Evolutionary conservation across 345 rosid genomes (phyloP).

Genomic region (Arabidopsis arenosa): DNA sequence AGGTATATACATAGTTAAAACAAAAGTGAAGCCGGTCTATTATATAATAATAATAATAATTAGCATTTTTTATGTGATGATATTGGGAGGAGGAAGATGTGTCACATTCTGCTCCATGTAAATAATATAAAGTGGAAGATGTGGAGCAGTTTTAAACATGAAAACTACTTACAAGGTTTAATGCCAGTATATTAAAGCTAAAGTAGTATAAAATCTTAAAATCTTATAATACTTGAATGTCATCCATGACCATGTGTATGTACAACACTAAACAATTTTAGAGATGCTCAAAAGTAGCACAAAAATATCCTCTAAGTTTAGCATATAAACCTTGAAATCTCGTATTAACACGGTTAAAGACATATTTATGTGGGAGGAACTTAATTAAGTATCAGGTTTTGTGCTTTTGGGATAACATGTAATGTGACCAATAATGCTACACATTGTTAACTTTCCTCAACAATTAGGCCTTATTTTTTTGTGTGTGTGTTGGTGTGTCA

Average conservation of each 20-base stretch:
- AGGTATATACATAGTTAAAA: not conserved
- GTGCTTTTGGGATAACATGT: not conserved
- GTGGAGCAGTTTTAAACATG: not conserved
- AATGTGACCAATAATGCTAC: not conserved
- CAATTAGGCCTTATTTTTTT: not conserved
- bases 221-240: not conserved
- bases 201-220: not conserved
- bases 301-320: not conserved
- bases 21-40: constrained; percentile 14
- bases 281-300: not conserved
- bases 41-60: constrained; percentile 2
- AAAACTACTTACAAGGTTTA: not conserved
- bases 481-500: no score
- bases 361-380: not conserved
- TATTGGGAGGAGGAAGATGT: constrained; percentile 6
- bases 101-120: constrained; percentile 21
- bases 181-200: not conserved
- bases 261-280: no score
- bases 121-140: not conserved
- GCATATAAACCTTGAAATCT: no score
- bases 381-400: not conserved
- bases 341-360: not conserved
- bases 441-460: not conserved
- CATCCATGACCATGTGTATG: no score
- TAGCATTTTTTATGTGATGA: not conserved